A percentile compares a stretch with the other conserved stretches of the same genome.
Evolutionary conservation across 2,329 filamentous ascomycete genomes (phyloP).

Genomic region (Claviceps paspali): DNA sequence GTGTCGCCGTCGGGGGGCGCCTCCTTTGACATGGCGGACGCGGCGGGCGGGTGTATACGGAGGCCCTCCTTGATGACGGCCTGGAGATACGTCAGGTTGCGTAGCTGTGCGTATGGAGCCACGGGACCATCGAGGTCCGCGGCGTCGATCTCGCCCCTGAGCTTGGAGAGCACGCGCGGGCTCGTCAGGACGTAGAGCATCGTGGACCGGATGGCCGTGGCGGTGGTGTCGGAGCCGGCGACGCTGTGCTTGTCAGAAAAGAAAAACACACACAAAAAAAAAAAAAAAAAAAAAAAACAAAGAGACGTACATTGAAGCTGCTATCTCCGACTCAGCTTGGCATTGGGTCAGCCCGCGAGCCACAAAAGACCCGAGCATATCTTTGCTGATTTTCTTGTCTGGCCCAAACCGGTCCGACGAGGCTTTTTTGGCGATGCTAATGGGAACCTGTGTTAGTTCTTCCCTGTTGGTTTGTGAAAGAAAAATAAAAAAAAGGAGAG

Average conservation of each 20-base stretch:
- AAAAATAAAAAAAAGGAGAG: not conserved
- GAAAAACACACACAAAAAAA: too few species aligned
- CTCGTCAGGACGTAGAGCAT: constrained; percentile 35
- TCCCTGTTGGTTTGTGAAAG: too few species aligned
- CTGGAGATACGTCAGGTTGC: constrained; percentile 25
- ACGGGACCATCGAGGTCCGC: constrained; percentile 6
- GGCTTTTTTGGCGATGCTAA: constrained; percentile 28
- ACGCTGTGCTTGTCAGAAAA: too few species aligned
- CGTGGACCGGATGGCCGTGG: constrained; percentile 35
- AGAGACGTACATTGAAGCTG: constrained; percentile 20
- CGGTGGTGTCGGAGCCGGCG: constrained; percentile 39
- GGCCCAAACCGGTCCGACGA: constrained; percentile 29
- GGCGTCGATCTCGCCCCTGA: constrained; percentile 19
- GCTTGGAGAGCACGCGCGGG: constrained; percentile 27
- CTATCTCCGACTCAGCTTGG: constrained; percentile 28
- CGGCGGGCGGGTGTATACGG: constrained; percentile 21
- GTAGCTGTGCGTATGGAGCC: constrained; percentile 18
- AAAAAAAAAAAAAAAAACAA: not conserved
- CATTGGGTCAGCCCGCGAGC: constrained; percentile 21
- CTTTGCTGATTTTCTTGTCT: constrained; percentile 25
- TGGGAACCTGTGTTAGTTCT: too few species aligned
- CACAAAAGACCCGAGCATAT: constrained; percentile 35
- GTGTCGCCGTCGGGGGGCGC: constrained; percentile 3
- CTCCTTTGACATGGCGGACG: constrained; percentile 9
- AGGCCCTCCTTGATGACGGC: constrained; percentile 34